Conservation (phyloP, 306 rosid genomes). For the Malus sieversii region DNA sequence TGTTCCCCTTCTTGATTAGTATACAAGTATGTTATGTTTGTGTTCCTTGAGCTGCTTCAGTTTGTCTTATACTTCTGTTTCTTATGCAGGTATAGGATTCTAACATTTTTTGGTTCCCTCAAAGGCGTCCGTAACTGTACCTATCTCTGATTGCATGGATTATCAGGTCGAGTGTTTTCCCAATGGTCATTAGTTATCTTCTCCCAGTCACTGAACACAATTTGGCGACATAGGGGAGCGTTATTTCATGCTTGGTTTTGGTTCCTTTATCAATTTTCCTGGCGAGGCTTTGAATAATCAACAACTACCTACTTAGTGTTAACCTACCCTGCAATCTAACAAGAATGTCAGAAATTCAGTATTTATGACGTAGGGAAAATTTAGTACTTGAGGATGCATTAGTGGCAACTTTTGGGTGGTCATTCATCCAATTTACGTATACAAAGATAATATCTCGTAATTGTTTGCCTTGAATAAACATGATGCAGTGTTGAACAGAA, state of each 20-base stretch:
- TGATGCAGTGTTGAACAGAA: conserved; percentile 30
- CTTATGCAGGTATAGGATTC: conserved; percentile 41
- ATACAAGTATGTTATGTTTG: not conserved
- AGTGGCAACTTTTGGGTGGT: not conserved
- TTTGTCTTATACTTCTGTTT: conserved; percentile 1
- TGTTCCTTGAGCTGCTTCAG: not conserved
- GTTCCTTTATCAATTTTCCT: conserved; percentile 1
- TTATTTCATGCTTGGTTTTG: conserved; percentile 19
- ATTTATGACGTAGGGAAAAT: conserved; percentile 22
- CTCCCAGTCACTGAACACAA: conserved; percentile 12
- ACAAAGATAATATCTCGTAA: not conserved
- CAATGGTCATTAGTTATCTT: conserved; percentile 9
- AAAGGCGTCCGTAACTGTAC: conserved; percentile 20
- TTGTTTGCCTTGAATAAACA: conserved; percentile 9
- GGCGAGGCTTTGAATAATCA: conserved; percentile 31
- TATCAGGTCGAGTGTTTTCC: conserved; percentile 29
- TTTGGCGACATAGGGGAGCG: conserved; percentile 16
- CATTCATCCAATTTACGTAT: not conserved
- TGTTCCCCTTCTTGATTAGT: not conserved
- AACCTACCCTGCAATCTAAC: conserved; percentile 30
- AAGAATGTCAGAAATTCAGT: conserved; percentile 35
- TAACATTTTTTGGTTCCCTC: conserved; percentile 28
- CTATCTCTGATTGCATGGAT: conserved; percentile 22
- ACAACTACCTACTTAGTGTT: conserved; percentile 25
- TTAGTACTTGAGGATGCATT: not conserved